phyloP scores from a whole-genome alignment of 352 stramenopile species.

The Phytophthora constricta region DNA sequence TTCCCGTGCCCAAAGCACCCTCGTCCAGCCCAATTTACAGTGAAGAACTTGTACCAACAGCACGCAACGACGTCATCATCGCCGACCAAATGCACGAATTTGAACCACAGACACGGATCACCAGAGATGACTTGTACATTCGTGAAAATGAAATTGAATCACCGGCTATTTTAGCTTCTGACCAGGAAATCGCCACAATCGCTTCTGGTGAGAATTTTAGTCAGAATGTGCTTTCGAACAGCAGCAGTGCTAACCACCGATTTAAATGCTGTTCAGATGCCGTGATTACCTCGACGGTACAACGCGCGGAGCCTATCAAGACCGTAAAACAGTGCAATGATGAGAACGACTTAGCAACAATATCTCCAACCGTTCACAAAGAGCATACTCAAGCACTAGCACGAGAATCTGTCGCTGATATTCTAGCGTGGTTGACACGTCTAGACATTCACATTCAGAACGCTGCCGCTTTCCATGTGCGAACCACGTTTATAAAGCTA shows the following conservation, averaged over 20 bases:
- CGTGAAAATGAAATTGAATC: not conserved
- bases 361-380: not conserved
- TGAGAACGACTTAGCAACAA: too few relatives aligned
- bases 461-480: conserved; percentile 42
- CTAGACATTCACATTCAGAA: conserved; percentile 41
- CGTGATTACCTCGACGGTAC: not conserved
- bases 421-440: conserved; percentile 49
- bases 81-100: not conserved
- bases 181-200: conserved; percentile 1
- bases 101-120: not conserved
- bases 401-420: conserved; percentile 15
- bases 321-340: not conserved
- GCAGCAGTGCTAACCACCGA: not conserved
- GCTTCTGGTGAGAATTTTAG: too few relatives aligned
- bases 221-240: too few relatives aligned
- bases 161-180: not conserved
- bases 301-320: not conserved
- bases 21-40: conserved; percentile 24
- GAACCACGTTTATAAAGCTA: not conserved
- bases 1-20: conserved; percentile 28
- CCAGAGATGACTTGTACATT: conserved; percentile 3
- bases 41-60: not conserved
- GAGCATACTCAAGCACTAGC: not conserved
- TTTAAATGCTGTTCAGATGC: not conserved
- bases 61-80: not conserved